phyloP scores from a whole-genome alignment of 371 early-diverging fungal species.

The Haplosporangium sp. region DNA sequence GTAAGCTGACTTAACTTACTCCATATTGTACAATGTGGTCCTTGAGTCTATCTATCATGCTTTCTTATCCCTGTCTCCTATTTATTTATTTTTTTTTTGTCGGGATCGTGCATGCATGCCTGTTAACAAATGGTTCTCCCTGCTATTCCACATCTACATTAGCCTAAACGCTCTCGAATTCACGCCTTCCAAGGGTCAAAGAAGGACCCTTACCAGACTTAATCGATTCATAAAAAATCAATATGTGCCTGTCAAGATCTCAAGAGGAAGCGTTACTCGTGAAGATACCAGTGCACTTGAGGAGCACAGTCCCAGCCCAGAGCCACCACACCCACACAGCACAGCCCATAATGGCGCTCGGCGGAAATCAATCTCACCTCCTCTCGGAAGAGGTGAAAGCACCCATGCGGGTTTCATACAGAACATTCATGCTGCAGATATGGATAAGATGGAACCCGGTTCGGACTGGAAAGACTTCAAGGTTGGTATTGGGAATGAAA shows the following conservation, averaged over 20 bases:
- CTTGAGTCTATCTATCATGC: too few relatives aligned
- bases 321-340: slow-evolving; percentile 14
- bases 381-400: slow-evolving; percentile 25
- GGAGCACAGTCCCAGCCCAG: slow-evolving; percentile 40
- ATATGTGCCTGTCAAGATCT: slow-evolving; percentile 43
- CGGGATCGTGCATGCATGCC: background rate
- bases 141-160: background rate
- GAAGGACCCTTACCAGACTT: slow-evolving; percentile 70
- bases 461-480: slow-evolving; percentile 34
- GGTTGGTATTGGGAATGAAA: slow-evolving; percentile 6
- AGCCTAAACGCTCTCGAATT: slow-evolving; percentile 66
- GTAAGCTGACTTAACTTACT: slow-evolving; percentile 36
- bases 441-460: slow-evolving; percentile 17
- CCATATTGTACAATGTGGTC: too few relatives aligned
- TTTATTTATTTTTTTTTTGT: background rate
- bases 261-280: slow-evolving; percentile 34
- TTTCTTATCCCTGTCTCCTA: too few relatives aligned
- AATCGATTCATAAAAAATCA: slow-evolving; percentile 63
- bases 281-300: slow-evolving; percentile 24
- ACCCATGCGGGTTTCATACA: slow-evolving; percentile 36
- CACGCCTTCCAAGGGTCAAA: slow-evolving; percentile 70
- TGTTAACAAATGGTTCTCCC: background rate
- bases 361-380: slow-evolving; percentile 46
- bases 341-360: slow-evolving; percentile 3
- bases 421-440: slow-evolving; percentile 31